Base-by-base conservation (phyloP, 2,329 filamentous ascomycete genomes). In the Ceratocystiopsis sp. region DNA sequence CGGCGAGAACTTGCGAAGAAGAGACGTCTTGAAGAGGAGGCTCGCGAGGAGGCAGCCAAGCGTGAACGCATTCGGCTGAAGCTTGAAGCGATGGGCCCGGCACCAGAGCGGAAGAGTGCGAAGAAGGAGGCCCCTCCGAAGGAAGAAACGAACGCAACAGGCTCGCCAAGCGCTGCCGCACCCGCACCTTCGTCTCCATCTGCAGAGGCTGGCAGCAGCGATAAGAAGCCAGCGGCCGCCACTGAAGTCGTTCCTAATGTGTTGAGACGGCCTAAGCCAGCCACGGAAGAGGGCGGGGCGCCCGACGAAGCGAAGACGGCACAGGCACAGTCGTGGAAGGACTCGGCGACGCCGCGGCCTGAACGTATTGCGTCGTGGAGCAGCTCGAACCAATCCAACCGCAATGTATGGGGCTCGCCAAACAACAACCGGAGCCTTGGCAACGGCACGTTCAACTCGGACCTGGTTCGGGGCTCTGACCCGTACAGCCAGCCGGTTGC, bases 341-440 rank as follows among this genome's bases (percentile, higher is more conserved):
- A 55, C 8, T 50, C 57, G 17, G 56, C 55, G 16, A 51, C 46
- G 35, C 54, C 64, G 10, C 63, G 65, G 38, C 37, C 47, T 50
- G 71, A 75, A 17, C 63, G 68, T 39, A 67, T 66, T 42, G 56
- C 66, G 12, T 59, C 66, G 1, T 78, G 75, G 73, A 61, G 61
- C 25, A 53, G 61, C 25, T 55, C 56, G 17, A 55, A 61, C 35
- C 68, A 67, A 40, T 49, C 63, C 12, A 57, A 66, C 13, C 66
- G 70, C 40, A 84, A 80, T 54, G 78, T 86, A 16, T 87, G 82
- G 82, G 81, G 77, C 16, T 75, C 80, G 37, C 78, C 77, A n/a
- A 74, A 75, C 43, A 77, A 75, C 43, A 77, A 83, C 50, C 71
- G 77, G 43, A 77, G 74, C 12, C 74, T 87, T 17, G 82, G 82